Evolutionary conservation across 2,329 filamentous ascomycete genomes (phyloP).

Genomic region (Orbilia ellipsospora): DNA sequence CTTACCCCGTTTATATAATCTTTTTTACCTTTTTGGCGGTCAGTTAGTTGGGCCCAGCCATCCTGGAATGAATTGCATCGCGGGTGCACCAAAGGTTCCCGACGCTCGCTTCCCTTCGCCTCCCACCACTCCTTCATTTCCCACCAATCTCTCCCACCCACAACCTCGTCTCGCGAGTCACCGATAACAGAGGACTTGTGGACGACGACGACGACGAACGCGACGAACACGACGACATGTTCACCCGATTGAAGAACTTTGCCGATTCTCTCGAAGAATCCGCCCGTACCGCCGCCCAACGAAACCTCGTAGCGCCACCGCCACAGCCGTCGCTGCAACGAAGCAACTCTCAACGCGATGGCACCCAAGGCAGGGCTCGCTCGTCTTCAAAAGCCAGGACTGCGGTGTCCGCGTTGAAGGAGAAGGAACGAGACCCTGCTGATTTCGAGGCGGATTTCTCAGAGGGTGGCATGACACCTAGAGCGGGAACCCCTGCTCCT

Average conservation of each 20-base stretch:
- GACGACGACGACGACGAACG: conserved; percentile 16
- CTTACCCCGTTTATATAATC: background rate
- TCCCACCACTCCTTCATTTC: conserved; percentile 14
- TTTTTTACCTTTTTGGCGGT: background rate
- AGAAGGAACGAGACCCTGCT: conserved; percentile 52
- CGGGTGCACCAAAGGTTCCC: conserved; percentile 12
- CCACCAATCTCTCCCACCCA: conserved; percentile 9
- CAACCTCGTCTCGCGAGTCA: conserved; percentile 25
- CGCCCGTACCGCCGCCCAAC: conserved; percentile 44
- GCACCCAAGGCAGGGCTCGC: conserved; percentile 13
- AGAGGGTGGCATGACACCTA: conserved; percentile 36
- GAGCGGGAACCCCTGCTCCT: conserved; percentile 47
- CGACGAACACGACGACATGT: conserved; percentile 22
- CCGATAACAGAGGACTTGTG: conserved; percentile 1
- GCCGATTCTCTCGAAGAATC: conserved; percentile 54
- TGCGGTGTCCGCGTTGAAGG: conserved; percentile 42
- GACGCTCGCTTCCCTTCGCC: conserved; percentile 8
- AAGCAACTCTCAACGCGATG: conserved; percentile 43
- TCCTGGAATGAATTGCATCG: conserved; percentile 34
- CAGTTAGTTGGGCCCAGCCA: background rate
- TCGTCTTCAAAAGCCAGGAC: conserved; percentile 47
- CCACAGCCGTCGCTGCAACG: conserved; percentile 35
- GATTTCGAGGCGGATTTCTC: conserved; percentile 54
- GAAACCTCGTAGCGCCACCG: conserved; percentile 41
- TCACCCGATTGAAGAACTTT: conserved; percentile 48